Percentiles rank a stretch among this genome's conserved stretches.
These are phyloP conservation scores for Linum lewisii DNA, from an alignment of 345 rosid genomes.

Conservation along the genomic window DNA sequence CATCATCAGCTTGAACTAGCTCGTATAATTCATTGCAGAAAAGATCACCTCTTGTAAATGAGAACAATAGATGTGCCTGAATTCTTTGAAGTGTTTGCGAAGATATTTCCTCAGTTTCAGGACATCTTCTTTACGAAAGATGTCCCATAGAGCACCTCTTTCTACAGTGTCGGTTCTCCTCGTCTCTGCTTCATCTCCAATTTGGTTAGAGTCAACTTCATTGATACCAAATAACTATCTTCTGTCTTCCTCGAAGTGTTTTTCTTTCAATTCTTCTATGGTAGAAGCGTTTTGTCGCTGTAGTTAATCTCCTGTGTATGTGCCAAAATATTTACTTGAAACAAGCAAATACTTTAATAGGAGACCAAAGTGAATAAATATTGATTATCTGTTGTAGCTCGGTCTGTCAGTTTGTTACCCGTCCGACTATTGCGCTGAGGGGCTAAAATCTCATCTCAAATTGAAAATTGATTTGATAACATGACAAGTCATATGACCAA, in stretches of 20 bases:
- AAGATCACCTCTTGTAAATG: no score
- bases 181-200: not conserved
- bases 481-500: no score
- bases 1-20: no score
- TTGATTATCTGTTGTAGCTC: no score
- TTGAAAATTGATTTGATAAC: no score
- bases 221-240: not conserved
- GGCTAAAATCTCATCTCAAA: no score
- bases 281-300: not conserved
- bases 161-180: slow-evolving; percentile 2
- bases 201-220: not conserved
- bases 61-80: slow-evolving; percentile 20
- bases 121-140: slow-evolving; percentile 48
- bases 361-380: no score
- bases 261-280: slow-evolving; percentile 29
- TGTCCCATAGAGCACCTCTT: slow-evolving; percentile 60
- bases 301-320: slow-evolving; percentile 42
- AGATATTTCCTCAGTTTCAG: slow-evolving; percentile 38
- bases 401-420: no score
- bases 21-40: no score
- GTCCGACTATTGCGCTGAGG: no score
- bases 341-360: not conserved
- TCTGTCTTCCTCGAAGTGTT: slow-evolving; percentile 43
- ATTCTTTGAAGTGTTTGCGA: slow-evolving; percentile 32
- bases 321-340: slow-evolving; percentile 51